Conservation (phyloP, 1,139 yeast species). For the Candida neerlandica region DNA sequence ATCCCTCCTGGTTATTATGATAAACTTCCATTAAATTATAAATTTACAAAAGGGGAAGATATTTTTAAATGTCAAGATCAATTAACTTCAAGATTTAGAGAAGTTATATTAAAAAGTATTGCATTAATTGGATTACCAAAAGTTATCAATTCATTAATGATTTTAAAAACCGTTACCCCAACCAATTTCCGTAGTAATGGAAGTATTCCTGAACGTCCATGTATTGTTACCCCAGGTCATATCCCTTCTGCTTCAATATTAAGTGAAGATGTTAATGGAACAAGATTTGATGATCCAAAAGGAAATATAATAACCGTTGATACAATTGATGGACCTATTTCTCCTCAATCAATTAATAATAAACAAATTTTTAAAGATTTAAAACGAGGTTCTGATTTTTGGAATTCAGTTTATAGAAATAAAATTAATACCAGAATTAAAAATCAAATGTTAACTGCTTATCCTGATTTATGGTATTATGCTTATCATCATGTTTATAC, state of each 20-base stretch:
- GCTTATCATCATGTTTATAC: slow-evolving; percentile 78
- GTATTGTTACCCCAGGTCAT: slow-evolving; percentile 37
- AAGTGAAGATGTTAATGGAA: slow-evolving; percentile 46
- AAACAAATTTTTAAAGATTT: slow-evolving; percentile 31
- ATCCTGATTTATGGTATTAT: slow-evolving; percentile 82
- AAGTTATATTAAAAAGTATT: slow-evolving; percentile 72
- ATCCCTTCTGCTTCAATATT: slow-evolving; percentile 42
- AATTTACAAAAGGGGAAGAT: slow-evolving; percentile 34
- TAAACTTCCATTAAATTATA: slow-evolving; percentile 42
- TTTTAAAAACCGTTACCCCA: slow-evolving; percentile 70
- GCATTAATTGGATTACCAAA: slow-evolving; percentile 86
- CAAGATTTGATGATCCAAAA: slow-evolving; percentile 28
- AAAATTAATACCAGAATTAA: slow-evolving; percentile 37
- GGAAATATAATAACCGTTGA: slow-evolving; percentile 33
- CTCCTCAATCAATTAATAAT: slow-evolving; percentile 32
- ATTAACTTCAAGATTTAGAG: slow-evolving; percentile 66
- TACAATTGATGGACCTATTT: slow-evolving; percentile 48
- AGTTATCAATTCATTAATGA: slow-evolving; percentile 75
- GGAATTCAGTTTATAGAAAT: slow-evolving; percentile 70
- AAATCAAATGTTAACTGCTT: slow-evolving; percentile 68
- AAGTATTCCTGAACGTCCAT: slow-evolving; percentile 31
- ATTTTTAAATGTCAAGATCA: slow-evolving; percentile 37
- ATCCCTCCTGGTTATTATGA: slow-evolving; percentile 45
- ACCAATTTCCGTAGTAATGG: slow-evolving; percentile 37
- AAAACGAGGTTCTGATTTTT: slow-evolving; percentile 62